These are phyloP conservation scores for Aureobasidium uvarum DNA, from an alignment of 2,329 filamentous ascomycete species.

Conservation along the genomic window DNA sequence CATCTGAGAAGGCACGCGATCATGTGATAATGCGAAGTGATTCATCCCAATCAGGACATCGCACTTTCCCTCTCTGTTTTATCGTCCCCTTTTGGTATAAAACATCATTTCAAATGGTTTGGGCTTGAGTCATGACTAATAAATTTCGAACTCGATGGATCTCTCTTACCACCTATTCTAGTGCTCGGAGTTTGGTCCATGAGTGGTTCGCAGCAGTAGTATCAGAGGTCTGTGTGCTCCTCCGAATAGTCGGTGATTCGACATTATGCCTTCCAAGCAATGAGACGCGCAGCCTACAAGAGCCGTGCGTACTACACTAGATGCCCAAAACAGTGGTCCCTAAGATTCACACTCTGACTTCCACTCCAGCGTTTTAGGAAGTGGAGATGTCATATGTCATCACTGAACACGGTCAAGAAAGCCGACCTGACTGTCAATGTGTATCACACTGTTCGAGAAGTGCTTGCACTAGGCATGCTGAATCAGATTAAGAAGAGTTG, in stretches of 20 bases:
- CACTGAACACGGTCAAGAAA: conserved; percentile 1
- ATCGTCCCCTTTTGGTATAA: neutral
- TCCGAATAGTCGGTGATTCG: neutral
- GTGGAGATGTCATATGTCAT: conserved; percentile 11
- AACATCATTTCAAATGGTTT: neutral
- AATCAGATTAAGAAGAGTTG: conserved; percentile 2
- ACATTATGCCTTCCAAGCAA: neutral
- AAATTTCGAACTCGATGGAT: neutral
- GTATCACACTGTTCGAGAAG: neutral
- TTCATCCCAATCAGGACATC: neutral
- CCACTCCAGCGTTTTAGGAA: conserved; percentile 4
- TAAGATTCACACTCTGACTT: neutral
- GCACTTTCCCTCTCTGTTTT: neutral
- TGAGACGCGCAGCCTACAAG: neutral
- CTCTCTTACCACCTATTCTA: neutral
- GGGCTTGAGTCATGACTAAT: neutral
- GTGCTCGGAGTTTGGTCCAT: neutral
- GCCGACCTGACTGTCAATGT: neutral
- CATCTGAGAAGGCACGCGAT: neutral
- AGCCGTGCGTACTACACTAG: neutral
- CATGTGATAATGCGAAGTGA: neutral
- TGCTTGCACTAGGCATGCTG: neutral
- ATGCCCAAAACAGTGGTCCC: neutral
- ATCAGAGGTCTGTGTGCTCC: neutral
- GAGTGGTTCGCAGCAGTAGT: neutral